phyloP scores from a whole-genome alignment of 805 yeast species.

The Wickerhamiella nectarea region DNA sequence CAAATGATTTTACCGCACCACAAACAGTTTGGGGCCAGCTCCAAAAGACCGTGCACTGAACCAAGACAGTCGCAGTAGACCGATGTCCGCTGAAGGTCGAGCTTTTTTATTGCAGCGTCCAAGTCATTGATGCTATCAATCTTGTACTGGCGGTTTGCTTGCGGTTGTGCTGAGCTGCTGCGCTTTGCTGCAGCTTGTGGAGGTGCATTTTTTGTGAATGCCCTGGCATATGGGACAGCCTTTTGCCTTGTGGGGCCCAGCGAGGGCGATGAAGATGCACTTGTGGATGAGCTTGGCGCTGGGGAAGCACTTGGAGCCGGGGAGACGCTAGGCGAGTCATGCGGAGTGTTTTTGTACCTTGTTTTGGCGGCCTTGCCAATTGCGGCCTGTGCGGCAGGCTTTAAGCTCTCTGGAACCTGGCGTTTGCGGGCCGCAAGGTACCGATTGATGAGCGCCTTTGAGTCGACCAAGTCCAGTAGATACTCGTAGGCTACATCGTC shows the following conservation, averaged over 20 bases:
- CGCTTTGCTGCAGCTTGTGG: not conserved
- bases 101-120: slow-evolving; percentile 44
- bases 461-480: slow-evolving; percentile 13
- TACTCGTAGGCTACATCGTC: slow-evolving; percentile 16
- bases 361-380: too few relatives aligned
- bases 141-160: slow-evolving; percentile 26
- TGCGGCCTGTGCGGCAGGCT: slow-evolving; percentile 6
- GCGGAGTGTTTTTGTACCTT: not conserved
- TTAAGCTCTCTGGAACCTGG: slow-evolving; percentile 4
- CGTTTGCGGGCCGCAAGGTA: slow-evolving; percentile 12
- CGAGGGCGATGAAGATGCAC: not conserved
- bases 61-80: slow-evolving; percentile 72
- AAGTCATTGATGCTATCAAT: slow-evolving; percentile 49
- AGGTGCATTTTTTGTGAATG: not conserved
- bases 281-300: not conserved
- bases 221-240: slow-evolving; percentile 2
- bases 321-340: too few relatives aligned
- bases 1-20: slow-evolving; percentile 93
- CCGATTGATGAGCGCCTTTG: slow-evolving; percentile 8
- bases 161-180: not conserved
- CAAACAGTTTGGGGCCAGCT: slow-evolving; percentile 83
- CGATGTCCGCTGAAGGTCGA: slow-evolving; percentile 30
- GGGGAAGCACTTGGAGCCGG: not conserved
- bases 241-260: not conserved
- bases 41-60: slow-evolving; percentile 73